A percentile compares a stretch with the other conserved stretches of the same genome.
Evolutionary conservation across 306 rosid genomes (phyloP).

Genomic region (Quercus glauca): DNA sequence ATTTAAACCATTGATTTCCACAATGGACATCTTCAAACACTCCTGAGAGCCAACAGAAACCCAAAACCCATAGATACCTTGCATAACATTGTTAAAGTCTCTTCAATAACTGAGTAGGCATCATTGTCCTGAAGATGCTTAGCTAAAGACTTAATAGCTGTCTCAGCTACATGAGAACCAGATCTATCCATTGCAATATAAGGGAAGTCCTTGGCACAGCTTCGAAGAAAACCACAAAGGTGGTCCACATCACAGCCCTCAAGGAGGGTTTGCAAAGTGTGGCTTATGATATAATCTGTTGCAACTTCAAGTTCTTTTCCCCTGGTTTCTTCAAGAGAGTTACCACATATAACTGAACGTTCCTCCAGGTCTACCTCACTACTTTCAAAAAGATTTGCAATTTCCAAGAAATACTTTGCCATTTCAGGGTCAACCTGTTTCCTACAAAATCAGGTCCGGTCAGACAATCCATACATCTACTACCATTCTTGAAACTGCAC

Average conservation of each 20-base stretch:
- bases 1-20: not conserved
- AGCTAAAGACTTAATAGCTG: conserved; percentile 61
- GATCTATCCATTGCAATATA: conserved; percentile 79
- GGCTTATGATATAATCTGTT: conserved; percentile 86
- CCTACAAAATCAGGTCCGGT: conserved; percentile 39
- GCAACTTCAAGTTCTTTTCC: conserved; percentile 87
- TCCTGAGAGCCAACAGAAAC: not conserved
- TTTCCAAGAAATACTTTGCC: conserved; percentile 64
- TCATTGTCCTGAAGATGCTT: conserved; percentile 58
- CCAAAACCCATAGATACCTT: conserved; percentile 35
- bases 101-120: conserved; percentile 43
- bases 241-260: conserved; percentile 56
- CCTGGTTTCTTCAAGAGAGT: conserved; percentile 76
- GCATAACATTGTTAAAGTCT: conserved; percentile 62
- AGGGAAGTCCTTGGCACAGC: conserved; percentile 58
- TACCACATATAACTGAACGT: conserved; percentile 68
- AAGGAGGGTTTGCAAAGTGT: conserved; percentile 72
- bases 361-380: conserved; percentile 64
- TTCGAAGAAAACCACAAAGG: conserved; percentile 64
- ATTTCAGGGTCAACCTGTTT: conserved; percentile 85
- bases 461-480: not conserved
- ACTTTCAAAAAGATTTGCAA: conserved; percentile 66
- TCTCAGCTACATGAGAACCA: conserved; percentile 91
- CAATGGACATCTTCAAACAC: not conserved
- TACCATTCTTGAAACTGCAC: not conserved